Evolutionary conservation across 1,284 basidiomycete species (phyloP).

Genomic region (Termitomyces sp.): DNA sequence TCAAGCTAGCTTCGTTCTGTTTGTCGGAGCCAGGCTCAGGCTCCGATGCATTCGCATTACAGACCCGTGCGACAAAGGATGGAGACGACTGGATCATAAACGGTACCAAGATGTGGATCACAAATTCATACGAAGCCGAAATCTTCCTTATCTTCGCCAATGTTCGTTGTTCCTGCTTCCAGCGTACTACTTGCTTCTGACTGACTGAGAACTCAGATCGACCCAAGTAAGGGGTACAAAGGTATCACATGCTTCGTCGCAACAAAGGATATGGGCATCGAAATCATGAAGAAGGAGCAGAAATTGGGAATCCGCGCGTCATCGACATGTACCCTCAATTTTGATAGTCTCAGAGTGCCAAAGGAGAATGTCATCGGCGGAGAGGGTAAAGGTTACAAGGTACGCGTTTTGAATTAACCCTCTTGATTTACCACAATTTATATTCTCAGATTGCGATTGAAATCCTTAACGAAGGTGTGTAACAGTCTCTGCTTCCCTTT

Average conservation of each 20-base stretch:
- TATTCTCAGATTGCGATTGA: constrained; percentile 80
- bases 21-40: constrained; percentile 91
- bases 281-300: constrained; percentile 98
- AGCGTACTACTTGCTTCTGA: neutral
- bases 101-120: constrained; percentile 99
- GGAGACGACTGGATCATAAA: constrained; percentile 83
- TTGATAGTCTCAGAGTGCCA: constrained; percentile 93
- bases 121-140: constrained; percentile 95
- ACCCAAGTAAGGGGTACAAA: constrained; percentile 96
- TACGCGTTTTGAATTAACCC: constrained; percentile 15
- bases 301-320: constrained; percentile 97
- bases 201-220: constrained; percentile 44
- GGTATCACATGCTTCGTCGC: constrained; percentile 98
- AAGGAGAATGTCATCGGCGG: constrained; percentile 92
- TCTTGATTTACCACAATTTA: neutral
- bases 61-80: constrained; percentile 87
- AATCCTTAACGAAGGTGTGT: constrained; percentile 86
- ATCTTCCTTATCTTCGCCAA: constrained; percentile 95
- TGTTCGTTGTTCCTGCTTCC: constrained; percentile 35
- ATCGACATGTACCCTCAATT: constrained; percentile 95
- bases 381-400: constrained; percentile 94
- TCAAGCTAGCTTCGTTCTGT: constrained; percentile 91
- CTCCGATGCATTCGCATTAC: constrained; percentile 95
- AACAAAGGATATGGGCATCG: constrained; percentile 93
- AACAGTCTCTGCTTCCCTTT: neutral